Evolutionary conservation across 306 rosid genomes (phyloP).

Genomic region (Herpetospermum pedunculosum): DNA sequence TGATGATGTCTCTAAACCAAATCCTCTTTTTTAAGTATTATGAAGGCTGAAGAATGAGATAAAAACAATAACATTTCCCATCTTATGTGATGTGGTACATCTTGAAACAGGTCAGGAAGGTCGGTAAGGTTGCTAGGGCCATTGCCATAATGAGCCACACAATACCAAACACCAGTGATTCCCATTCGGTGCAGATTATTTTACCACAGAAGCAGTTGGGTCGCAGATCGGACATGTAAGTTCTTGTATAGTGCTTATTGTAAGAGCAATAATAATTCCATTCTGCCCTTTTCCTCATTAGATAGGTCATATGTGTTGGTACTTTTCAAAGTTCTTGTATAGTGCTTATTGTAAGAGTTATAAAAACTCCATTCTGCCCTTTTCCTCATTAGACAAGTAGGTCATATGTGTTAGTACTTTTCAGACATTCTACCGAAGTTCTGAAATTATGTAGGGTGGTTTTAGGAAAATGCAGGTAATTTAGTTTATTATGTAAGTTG

Average conservation of each 20-base stretch:
- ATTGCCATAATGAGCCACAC: constrained; percentile 96
- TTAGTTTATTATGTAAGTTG: neutral
- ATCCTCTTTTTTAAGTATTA: neutral
- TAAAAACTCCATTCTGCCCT: too few species aligned
- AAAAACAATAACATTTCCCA: neutral
- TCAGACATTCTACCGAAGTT: neutral
- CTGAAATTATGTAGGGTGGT: neutral
- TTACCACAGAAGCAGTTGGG: constrained; percentile 96
- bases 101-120: constrained; percentile 72
- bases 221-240: constrained; percentile 97
- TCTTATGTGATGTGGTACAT: constrained; percentile 6
- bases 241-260: constrained; percentile 3
- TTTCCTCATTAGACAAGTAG: neutral
- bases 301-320: neutral
- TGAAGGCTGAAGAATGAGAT: neutral
- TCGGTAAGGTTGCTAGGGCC: constrained; percentile 95
- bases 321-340: too few species aligned
- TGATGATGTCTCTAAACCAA: neutral
- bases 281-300: neutral
- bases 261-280: neutral
- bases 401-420: neutral
- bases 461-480: neutral
- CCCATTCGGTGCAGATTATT: constrained; percentile 86
- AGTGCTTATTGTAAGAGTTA: too few species aligned
- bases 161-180: constrained; percentile 76